Conservation (phyloP, 2,329 filamentous ascomycete species). For the Ustulina deusta region DNA sequence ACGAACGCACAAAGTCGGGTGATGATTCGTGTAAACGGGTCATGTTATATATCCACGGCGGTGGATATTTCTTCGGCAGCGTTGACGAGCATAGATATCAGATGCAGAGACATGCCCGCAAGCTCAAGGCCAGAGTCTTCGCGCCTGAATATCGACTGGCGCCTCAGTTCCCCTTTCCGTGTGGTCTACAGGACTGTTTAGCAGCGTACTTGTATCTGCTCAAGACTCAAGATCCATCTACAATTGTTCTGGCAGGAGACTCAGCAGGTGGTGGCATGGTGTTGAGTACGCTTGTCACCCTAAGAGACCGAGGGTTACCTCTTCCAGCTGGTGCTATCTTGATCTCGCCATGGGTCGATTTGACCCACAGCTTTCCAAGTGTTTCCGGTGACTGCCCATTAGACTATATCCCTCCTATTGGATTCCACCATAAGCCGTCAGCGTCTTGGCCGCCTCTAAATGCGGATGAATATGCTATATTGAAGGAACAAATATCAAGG, state of each 20-base stretch:
- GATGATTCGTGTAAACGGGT: constrained; percentile 76
- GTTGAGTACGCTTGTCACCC: constrained; percentile 78
- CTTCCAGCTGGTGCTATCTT: constrained; percentile 90
- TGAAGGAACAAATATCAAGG: constrained; percentile 65
- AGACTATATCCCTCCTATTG: constrained; percentile 89
- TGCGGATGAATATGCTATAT: constrained; percentile 73
- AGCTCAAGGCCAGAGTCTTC: constrained; percentile 89
- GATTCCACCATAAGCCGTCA: constrained; percentile 92
- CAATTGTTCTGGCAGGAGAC: constrained; percentile 90
- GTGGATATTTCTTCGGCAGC: constrained; percentile 95
- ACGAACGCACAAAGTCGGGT: constrained; percentile 73
- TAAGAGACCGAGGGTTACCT: constrained; percentile 86
- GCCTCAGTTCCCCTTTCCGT: constrained; percentile 96
- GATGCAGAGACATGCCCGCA: constrained; percentile 93
- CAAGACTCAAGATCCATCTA: constrained; percentile 78
- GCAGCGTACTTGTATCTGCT: constrained; percentile 89
- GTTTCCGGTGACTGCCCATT: constrained; percentile 76
- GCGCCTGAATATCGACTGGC: constrained; percentile 88
- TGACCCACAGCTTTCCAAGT: constrained; percentile 96
- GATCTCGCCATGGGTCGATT: constrained; percentile 94
- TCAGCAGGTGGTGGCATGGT: constrained; percentile 95
- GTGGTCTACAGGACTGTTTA: constrained; percentile 88
- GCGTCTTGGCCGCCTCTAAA: constrained; percentile 93
- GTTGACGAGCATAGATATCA: constrained; percentile 98
- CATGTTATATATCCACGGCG: constrained; percentile 95